Conservation (phyloP, 352 stramenopile species). For the Pythium graminicola region DNA sequence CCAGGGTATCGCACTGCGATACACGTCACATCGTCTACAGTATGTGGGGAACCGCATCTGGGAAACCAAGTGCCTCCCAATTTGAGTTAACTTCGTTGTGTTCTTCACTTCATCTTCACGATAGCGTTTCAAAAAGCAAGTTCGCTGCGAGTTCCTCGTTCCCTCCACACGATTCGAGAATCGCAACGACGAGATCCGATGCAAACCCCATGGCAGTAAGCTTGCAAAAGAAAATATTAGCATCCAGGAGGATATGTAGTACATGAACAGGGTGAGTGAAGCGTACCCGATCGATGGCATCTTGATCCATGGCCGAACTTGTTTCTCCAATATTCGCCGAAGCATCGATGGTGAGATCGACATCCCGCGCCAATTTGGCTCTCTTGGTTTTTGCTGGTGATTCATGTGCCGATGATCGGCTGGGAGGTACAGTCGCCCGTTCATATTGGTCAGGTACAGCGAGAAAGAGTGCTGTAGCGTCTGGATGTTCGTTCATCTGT, state of each 20-base stretch:
- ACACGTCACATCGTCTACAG: slow-evolving; percentile 68
- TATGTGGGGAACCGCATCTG: slow-evolving; percentile 82
- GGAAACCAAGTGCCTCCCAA: slow-evolving; percentile 77
- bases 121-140: slow-evolving; percentile 47
- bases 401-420: no score
- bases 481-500: slow-evolving; percentile 42
- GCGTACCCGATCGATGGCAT: slow-evolving; percentile 35
- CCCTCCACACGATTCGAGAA: slow-evolving; percentile 57
- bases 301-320: slow-evolving; percentile 1
- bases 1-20: slow-evolving; percentile 63
- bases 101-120: not conserved
- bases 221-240: slow-evolving; percentile 23
- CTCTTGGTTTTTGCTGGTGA: no score
- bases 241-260: not conserved
- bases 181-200: slow-evolving; percentile 35
- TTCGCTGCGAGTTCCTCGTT: slow-evolving; percentile 53
- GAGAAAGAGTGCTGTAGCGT: slow-evolving; percentile 28
- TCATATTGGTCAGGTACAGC: slow-evolving; percentile 10
- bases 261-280: not conserved
- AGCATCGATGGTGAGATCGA: slow-evolving; percentile 11
- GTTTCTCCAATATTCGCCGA: not conserved
- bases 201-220: slow-evolving; percentile 55
- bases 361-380: not conserved
- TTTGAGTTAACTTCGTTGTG: no score
- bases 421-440: not conserved